These are phyloP conservation scores for Solanum gracilifrons DNA, from an alignment of 257 asterid species.

Conservation along the genomic window DNA sequence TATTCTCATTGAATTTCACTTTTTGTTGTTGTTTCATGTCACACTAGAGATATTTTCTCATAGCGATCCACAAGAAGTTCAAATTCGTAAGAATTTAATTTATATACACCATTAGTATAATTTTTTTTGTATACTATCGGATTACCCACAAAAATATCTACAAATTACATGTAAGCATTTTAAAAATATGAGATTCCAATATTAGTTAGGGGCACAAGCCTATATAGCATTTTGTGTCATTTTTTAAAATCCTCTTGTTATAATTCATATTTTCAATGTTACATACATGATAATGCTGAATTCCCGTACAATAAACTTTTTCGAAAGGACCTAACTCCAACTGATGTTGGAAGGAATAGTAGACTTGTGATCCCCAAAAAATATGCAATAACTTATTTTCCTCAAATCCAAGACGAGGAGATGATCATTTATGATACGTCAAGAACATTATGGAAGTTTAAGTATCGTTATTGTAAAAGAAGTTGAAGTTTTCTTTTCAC, in stretches of 20 bases:
- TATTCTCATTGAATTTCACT: no score
- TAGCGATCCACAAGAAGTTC: not conserved
- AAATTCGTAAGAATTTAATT: not conserved
- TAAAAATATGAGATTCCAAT: not conserved
- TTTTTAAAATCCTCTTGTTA: not conserved
- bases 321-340: conserved; percentile 48
- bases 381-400: no score
- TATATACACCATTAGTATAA: not conserved
- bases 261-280: not conserved
- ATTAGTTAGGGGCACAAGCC: not conserved
- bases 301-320: conserved; percentile 16
- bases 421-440: conserved; percentile 20
- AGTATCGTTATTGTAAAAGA: conserved; percentile 51
- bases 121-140: not conserved
- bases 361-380: no score
- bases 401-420: no score
- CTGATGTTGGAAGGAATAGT: conserved; percentile 22
- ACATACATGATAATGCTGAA: not conserved
- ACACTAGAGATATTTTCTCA: not conserved
- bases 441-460: conserved; percentile 14
- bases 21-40: not conserved
- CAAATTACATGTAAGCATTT: not conserved
- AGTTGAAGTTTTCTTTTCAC: conserved; percentile 38
- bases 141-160: not conserved
- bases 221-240: not conserved